These are phyloP conservation scores for Hymenoscyphus scutula DNA, from an alignment of 2,329 filamentous ascomycete species.

Conservation along the genomic window DNA sequence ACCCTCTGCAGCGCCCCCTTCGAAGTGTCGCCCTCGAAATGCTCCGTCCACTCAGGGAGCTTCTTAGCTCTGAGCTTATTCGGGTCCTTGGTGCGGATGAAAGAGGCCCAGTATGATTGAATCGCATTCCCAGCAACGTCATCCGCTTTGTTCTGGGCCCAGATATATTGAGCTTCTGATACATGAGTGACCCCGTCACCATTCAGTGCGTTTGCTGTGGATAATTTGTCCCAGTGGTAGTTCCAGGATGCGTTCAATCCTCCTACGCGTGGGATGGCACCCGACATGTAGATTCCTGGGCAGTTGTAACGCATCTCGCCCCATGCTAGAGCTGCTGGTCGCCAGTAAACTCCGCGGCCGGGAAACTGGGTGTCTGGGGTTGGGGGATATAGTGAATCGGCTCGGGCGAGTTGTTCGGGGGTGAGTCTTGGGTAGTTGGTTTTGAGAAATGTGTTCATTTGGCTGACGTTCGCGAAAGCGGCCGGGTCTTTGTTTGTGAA, in stretches of 20 bases:
- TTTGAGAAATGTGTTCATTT: slow-evolving; percentile 55
- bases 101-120: slow-evolving; percentile 73
- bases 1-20: slow-evolving; percentile 30
- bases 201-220: slow-evolving; percentile 48
- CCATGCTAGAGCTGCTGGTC: slow-evolving; percentile 55
- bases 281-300: slow-evolving; percentile 53
- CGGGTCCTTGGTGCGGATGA: slow-evolving; percentile 64
- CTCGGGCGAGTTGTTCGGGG: slow-evolving; percentile 45
- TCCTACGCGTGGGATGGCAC: slow-evolving; percentile 31
- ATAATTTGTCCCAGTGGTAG: slow-evolving; percentile 63
- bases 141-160: slow-evolving; percentile 58
- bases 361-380: slow-evolving; percentile 42
- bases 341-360: slow-evolving; percentile 54
- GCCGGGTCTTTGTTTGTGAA: slow-evolving; percentile 49
- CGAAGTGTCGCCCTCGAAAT: slow-evolving; percentile 29
- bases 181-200: slow-evolving; percentile 67
- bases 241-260: slow-evolving; percentile 53
- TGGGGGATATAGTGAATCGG: slow-evolving; percentile 56
- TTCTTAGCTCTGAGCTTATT: slow-evolving; percentile 51
- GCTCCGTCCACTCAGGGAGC: slow-evolving; percentile 52
- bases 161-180: slow-evolving; percentile 65
- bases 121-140: slow-evolving; percentile 62
- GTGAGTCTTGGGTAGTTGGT: slow-evolving; percentile 58
- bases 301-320: slow-evolving; percentile 67
- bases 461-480: slow-evolving; percentile 44